phyloP scores from a whole-genome alignment of 1,284 basidiomycete genomes.

The Chalciporus sp. region DNA sequence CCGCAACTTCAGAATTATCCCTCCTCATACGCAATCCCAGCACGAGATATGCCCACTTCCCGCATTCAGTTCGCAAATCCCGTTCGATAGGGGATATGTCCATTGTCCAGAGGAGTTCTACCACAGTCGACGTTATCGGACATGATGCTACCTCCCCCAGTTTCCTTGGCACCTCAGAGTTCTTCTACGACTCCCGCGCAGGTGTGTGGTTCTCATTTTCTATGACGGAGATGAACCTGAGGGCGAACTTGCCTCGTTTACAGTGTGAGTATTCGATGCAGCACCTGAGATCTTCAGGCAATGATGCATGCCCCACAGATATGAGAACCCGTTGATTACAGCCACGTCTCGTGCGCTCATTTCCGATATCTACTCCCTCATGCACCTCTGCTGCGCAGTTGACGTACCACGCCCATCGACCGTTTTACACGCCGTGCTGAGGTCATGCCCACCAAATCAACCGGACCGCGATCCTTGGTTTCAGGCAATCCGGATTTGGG shows the following conservation, averaged over 20 bases:
- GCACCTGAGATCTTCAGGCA: background rate
- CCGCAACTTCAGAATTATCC: background rate
- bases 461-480: slow-evolving; percentile 43
- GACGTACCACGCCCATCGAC: slow-evolving; percentile 68
- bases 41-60: background rate
- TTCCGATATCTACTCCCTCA: slow-evolving; percentile 64
- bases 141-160: slow-evolving; percentile 43
- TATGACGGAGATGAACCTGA: background rate
- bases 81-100: slow-evolving; percentile 35
- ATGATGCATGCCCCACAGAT: slow-evolving; percentile 40
- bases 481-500: slow-evolving; percentile 65
- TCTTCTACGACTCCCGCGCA: slow-evolving; percentile 70
- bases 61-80: slow-evolving; percentile 6
- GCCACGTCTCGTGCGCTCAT: slow-evolving; percentile 72
- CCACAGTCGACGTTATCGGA: slow-evolving; percentile 66
- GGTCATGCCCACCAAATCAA: slow-evolving; percentile 41
- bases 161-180: slow-evolving; percentile 52
- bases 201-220: slow-evolving; percentile 41
- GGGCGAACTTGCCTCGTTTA: background rate
- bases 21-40: background rate
- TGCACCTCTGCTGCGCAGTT: slow-evolving; percentile 55
- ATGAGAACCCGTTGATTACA: slow-evolving; percentile 75
- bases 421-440: slow-evolving; percentile 57
- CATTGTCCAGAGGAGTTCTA: slow-evolving; percentile 52
- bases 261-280: slow-evolving; percentile 26